Percentiles rank a stretch among this genome's conserved stretches.
These are phyloP conservation scores for Rhizopogon rudus DNA, from an alignment of 768 basidiomycete species.

Conservation along the genomic window DNA sequence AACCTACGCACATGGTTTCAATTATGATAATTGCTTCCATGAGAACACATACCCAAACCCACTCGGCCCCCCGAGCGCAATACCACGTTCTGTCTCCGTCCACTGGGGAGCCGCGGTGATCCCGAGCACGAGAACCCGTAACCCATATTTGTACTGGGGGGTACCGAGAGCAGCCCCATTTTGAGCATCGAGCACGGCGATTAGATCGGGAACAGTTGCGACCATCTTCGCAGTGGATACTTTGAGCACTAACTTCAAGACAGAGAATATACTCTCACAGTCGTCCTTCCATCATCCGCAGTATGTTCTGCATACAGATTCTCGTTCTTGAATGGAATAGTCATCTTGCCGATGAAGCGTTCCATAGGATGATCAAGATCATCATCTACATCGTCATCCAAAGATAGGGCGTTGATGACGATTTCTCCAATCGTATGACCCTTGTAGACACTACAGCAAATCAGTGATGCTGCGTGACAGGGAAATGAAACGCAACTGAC, in stretches of 20 bases:
- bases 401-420: constrained; percentile 22
- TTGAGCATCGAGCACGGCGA: constrained; percentile 58
- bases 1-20: constrained; percentile 17
- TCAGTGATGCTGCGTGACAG: neutral
- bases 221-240: constrained; percentile 32
- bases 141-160: constrained; percentile 56
- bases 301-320: constrained; percentile 47
- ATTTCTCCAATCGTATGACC: constrained; percentile 38
- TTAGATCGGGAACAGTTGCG: constrained; percentile 61
- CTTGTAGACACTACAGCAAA: constrained; percentile 20
- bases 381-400: constrained; percentile 24
- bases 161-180: constrained; percentile 59
- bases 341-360: constrained; percentile 28
- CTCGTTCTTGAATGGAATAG: constrained; percentile 62
- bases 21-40: neutral
- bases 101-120: constrained; percentile 49
- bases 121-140: constrained; percentile 50
- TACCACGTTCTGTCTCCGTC: constrained; percentile 43
- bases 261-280: constrained; percentile 7
- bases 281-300: constrained; percentile 20
- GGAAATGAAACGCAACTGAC: constrained; percentile 6
- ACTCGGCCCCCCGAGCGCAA: constrained; percentile 45
- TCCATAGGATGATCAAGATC: constrained; percentile 10
- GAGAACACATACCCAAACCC: constrained; percentile 43
- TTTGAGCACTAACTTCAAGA: neutral